Evolutionary conservation across 1,284 basidiomycete genomes (phyloP), one percentile per base, ranked within the genome.

Genomic region (Ceratobasidium sp.): DNA sequence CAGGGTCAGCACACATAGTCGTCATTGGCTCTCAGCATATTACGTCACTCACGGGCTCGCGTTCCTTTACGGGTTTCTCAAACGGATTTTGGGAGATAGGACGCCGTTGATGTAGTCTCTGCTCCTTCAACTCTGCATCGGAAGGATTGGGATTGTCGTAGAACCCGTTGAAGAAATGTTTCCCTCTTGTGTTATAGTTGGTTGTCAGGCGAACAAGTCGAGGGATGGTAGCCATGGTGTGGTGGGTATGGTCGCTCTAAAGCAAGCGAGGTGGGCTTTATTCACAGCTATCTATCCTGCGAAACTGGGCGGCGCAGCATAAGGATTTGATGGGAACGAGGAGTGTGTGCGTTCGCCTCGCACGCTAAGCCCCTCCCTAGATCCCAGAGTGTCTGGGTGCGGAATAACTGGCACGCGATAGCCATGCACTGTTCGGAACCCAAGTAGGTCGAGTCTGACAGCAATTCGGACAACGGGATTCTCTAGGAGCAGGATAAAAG

Each of bases 51-150:
- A 59, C 57, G 21, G 36, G 32, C n/a, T 59, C 57, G 16, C 34
- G 14, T 14, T 59, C 34, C 32, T 21, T 48, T 21, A 52, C 59
- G 10, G 59, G 43, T 28, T 61, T 45, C 2, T 41, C 59, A 41
- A 61, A 61, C 3, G 59, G 59, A 23, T 61, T 61, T 21, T 61
- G 59, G 6, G 59, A 61, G 30, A 61, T 5, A n/a, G 59, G 59
- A 16, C 59, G 59, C 16, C 59, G 10, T 45, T 61, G 59, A 2
- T 61, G 59, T 28, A 28, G 21, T 30, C 59, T 61, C 26, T 61
- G 59, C 34, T n/a, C 21, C 28, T 21, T 61, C 2, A 61, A 28
- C 21, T 41, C 26, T 26, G 26, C 41, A 23, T 61, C 41, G 10
- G 2, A 6, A 4, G 59, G 43, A n/a, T 21, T 23, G 21, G 59